Evolutionary conservation across 495 filamentous ascomycete genomes (phyloP).

Genomic region (Hypomontagnella monticulosa): DNA sequence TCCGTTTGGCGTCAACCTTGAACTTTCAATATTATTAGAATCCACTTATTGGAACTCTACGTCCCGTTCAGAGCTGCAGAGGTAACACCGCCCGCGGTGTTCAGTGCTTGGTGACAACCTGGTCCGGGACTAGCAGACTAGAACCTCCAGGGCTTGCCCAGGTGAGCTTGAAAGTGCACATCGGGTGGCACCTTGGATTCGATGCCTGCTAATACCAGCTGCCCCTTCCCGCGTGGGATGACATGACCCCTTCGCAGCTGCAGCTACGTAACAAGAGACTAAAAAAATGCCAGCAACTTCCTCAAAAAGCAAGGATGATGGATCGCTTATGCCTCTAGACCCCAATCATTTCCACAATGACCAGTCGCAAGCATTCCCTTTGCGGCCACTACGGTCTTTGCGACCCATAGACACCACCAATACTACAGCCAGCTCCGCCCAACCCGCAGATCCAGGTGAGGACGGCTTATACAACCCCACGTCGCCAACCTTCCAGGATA

Average conservation of each 20-base stretch:
- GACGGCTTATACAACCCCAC: conserved; percentile 24
- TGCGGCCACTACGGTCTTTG: too few species aligned
- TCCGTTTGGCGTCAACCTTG: conserved; percentile 15
- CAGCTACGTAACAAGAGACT: conserved; percentile 32
- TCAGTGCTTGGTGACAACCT: conserved; percentile 12
- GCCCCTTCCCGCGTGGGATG: conserved; percentile 36
- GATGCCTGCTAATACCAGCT: too few species aligned
- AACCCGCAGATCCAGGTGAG: conserved; percentile 25
- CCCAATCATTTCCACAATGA: conserved; percentile 31
- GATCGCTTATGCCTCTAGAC: conserved; percentile 33
- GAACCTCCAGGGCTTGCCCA: too few species aligned
- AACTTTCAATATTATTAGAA: neutral
- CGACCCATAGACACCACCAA: conserved; percentile 35
- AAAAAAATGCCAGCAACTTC: conserved; percentile 23
- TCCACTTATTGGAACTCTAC: conserved; percentile 27
- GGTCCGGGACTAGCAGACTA: too few species aligned
- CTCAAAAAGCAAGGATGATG: conserved; percentile 34
- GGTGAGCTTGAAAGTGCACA: too few species aligned
- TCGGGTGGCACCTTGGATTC: too few species aligned
- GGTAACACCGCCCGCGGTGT: conserved; percentile 9
- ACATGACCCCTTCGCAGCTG: conserved; percentile 19
- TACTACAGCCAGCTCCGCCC: conserved; percentile 27
- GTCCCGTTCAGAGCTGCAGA: conserved; percentile 11
- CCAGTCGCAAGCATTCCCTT: conserved; percentile 32
- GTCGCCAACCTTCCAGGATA: conserved; percentile 31